These are phyloP conservation scores for Phaeosphaeriaceae sp. DNA, from an alignment of 2,329 filamentous ascomycete genomes.

Conservation along the genomic window DNA sequence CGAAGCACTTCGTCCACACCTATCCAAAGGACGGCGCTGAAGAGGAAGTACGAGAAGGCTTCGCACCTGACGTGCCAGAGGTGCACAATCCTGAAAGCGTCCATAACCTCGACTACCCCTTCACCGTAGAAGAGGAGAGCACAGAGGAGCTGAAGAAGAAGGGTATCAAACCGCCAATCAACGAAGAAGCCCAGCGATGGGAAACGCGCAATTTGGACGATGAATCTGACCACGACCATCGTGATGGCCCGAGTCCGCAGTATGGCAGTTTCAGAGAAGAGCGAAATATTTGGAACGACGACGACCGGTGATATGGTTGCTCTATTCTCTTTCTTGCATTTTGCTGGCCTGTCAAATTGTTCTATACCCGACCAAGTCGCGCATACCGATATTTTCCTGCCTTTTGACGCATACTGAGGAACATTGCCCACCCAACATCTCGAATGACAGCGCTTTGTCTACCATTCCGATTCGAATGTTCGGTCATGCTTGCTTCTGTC, in stretches of 20 bases:
- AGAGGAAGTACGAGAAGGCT: constrained; percentile 63
- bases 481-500: not conserved
- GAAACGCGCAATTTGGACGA: constrained; percentile 43
- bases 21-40: constrained; percentile 56
- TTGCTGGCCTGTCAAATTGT: not conserved
- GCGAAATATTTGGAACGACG: constrained; percentile 48
- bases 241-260: constrained; percentile 39
- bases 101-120: constrained; percentile 55
- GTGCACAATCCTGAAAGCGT: constrained; percentile 51
- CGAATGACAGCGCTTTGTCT: not conserved
- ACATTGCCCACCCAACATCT: not conserved
- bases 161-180: constrained; percentile 46
- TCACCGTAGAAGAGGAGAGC: constrained; percentile 47
- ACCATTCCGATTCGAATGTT: not conserved
- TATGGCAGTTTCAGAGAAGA: constrained; percentile 54
- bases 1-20: constrained; percentile 62
- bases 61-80: constrained; percentile 57
- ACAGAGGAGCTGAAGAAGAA: constrained; percentile 45
- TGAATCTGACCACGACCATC: constrained; percentile 24
- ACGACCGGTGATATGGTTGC: constrained; percentile 4
- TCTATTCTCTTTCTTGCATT: not conserved
- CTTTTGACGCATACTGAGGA: not conserved
- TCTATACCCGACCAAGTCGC: constrained; percentile 5
- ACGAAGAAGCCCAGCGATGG: constrained; percentile 55
- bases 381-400: not conserved